A percentile compares a stretch with the other conserved stretches of the same genome.
Evolutionary conservation across 208 protist species (phyloP).

Genomic region (Leishmania guyanensis): DNA sequence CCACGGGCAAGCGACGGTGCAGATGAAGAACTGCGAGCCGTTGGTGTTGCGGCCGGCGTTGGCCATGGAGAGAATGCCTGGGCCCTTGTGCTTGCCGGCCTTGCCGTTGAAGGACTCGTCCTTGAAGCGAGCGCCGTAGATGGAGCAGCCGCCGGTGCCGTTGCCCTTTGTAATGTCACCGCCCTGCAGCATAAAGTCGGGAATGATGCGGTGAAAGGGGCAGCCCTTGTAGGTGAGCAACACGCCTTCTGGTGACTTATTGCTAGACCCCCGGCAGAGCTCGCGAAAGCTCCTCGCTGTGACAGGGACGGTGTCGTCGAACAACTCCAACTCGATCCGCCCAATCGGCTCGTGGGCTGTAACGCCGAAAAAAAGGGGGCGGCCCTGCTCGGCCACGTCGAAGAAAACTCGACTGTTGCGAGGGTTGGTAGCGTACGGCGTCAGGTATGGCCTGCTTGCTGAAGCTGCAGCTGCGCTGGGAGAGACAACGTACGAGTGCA

Average conservation of each 20-base stretch:
- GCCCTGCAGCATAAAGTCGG: slow-evolving; percentile 95
- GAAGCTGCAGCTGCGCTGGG: slow-evolving; percentile 22
- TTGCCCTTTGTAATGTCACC: slow-evolving; percentile 95
- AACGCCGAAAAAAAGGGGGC: slow-evolving; percentile 54
- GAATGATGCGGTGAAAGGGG: slow-evolving; percentile 95
- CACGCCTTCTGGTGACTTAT: slow-evolving; percentile 76
- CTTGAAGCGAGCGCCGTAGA: slow-evolving; percentile 93
- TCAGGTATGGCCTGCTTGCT: slow-evolving; percentile 43
- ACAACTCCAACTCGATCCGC: slow-evolving; percentile 94
- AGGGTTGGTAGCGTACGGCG: slow-evolving; percentile 63
- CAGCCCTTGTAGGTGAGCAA: slow-evolving; percentile 92
- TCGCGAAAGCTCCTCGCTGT: slow-evolving; percentile 92
- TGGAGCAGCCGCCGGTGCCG: slow-evolving; percentile 94
- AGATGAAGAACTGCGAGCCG: slow-evolving; percentile 94
- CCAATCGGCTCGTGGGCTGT: slow-evolving; percentile 64
- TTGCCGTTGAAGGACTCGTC: slow-evolving; percentile 96
- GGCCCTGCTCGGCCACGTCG: slow-evolving; percentile 58
- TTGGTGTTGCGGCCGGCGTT: slow-evolving; percentile 93
- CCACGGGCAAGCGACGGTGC: slow-evolving; percentile 82
- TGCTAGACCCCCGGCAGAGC: slow-evolving; percentile 68
- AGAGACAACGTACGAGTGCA: slow-evolving; percentile 30
- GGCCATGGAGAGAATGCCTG: slow-evolving; percentile 92
- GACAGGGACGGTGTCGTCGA: slow-evolving; percentile 92
- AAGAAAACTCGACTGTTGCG: slow-evolving; percentile 87
- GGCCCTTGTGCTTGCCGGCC: slow-evolving; percentile 80